Percentiles rank a stretch among this genome's conserved stretches.
These are phyloP conservation scores for Apodospora peruviana DNA, from an alignment of 495 filamentous ascomycete genomes.

Conservation along the genomic window DNA sequence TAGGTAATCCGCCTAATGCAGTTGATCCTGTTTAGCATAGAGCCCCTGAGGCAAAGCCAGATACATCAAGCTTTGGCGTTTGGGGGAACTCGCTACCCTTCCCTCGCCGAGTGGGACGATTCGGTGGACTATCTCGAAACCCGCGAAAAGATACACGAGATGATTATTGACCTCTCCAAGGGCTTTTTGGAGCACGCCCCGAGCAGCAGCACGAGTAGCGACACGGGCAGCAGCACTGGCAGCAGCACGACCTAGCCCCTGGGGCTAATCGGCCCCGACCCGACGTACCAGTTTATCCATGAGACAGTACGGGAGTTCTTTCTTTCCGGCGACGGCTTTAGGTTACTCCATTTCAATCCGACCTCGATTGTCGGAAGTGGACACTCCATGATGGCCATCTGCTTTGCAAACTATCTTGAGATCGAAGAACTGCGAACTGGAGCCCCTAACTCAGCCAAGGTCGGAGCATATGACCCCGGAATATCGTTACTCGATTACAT, in stretches of 20 bases:
- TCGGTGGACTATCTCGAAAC: conserved; percentile 2
- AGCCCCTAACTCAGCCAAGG: no score
- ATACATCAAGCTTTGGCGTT: not conserved
- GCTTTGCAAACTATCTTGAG: no score
- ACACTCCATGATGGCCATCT: no score
- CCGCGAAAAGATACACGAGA: conserved; percentile 1
- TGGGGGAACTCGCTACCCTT: not conserved
- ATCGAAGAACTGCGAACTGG: no score
- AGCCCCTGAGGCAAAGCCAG: not conserved
- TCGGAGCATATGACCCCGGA: no score
- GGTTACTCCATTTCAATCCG: no score
- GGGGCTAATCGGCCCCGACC: not conserved
- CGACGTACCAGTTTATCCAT: conserved; percentile 5
- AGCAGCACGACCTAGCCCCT: not conserved
- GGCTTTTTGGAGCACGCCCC: not conserved
- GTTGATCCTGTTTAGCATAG: not conserved
- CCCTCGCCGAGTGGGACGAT: not conserved
- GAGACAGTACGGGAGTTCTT: conserved; percentile 4
- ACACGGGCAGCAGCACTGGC: not conserved
- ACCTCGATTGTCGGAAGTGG: no score
- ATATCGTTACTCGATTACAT: no score
- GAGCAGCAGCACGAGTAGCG: not conserved
- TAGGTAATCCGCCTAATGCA: conserved; percentile 1
- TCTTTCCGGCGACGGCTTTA: conserved; percentile 1
- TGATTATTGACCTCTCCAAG: conserved; percentile 4